Evolutionary conservation across 2,329 filamentous ascomycete species (phyloP), one percentile per base, ranked within the genome.

Genomic region (Rutstroemia sp.): DNA sequence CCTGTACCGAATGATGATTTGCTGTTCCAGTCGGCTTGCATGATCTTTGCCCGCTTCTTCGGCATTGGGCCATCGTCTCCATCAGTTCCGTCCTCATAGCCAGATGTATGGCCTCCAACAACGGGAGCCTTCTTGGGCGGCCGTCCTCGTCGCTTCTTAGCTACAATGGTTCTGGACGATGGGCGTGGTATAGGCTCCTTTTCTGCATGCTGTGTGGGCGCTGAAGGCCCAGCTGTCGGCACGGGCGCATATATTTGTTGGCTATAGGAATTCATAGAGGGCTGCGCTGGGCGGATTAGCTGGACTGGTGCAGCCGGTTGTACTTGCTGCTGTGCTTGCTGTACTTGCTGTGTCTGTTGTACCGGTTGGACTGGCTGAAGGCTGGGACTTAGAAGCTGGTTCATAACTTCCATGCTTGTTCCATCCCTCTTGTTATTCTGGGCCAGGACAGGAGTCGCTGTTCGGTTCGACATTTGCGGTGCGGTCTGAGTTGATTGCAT

Each of bases 21-120:
- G 51, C 85, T 84, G n/a, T 83, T 83, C 73, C 84, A 86, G 60
- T 88, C 83, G 12, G 86, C 81, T 67, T 86, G 82, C 19, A 83
- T 89, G 23, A 87, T 82, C 67, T 89, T 94, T 36, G 86, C 91
- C 65, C 92, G 81, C 73, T 96, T 96, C 65, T 84, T 87, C 5
- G 58, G 57, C 49, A 57, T 58, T 83, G 60, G 64, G 9, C 58
- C 62, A 58, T 70, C 68, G 57, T 69, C 66, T 38, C 67, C 66
- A 60, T 70, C 68, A 5, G 83, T 80, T 19, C 76, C 77, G 63
- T 86, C 81, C 65, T 92, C 87, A 62, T 89, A 86, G 5, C 84
- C 86, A 44, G 87, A 91, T 9, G 84, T 88, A 68, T 87, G 88
- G 16, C 86, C 86, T 5, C 64, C 60, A 25, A 38, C 42, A 21